These are phyloP conservation scores for Mycena rosella DNA, from an alignment of 768 basidiomycete genomes.

Conservation along the genomic window DNA sequence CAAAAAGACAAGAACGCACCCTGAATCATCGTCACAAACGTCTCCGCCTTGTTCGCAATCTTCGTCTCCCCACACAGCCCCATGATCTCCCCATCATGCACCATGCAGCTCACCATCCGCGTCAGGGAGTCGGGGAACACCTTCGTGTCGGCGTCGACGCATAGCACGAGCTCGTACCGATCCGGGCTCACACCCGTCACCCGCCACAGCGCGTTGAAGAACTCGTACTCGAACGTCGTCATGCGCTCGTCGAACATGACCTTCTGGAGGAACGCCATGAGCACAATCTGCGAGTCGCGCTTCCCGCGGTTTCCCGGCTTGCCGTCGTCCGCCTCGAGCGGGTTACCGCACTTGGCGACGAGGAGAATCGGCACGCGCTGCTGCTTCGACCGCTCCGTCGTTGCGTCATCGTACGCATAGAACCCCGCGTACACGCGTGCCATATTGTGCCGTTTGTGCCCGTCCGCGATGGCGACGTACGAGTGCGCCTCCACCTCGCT, in stretches of 20 bases:
- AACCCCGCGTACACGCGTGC: constrained; percentile 98
- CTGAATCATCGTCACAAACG: constrained; percentile 99
- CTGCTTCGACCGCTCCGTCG: constrained; percentile 92
- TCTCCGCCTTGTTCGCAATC: constrained; percentile 99
- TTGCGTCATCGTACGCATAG: constrained; percentile 94
- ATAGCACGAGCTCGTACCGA: constrained; percentile 93
- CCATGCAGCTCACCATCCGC: constrained; percentile 97
- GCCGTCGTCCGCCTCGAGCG: constrained; percentile 85
- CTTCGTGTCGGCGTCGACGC: constrained; percentile 98
- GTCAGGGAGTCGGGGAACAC: constrained; percentile 99
- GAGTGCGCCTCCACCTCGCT: constrained; percentile 93
- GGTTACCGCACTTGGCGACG: constrained; percentile 96
- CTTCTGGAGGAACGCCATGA: constrained; percentile 98
- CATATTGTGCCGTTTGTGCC: constrained; percentile 99
- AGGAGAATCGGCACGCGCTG: constrained; percentile 97
- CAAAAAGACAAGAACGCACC: constrained; percentile 64
- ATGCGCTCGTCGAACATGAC: constrained; percentile 99
- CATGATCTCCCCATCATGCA: constrained; percentile 98
- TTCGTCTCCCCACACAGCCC: constrained; percentile 99
- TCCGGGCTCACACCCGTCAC: constrained; percentile 96
- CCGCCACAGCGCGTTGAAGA: constrained; percentile 98
- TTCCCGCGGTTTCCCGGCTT: constrained; percentile 99
- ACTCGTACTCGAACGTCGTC: constrained; percentile 99
- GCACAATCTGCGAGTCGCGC: constrained; percentile 96
- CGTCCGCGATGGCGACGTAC: constrained; percentile 98